phyloP scores from a whole-genome alignment of 1,284 basidiomycete genomes.

The Cystobasidium pallidum region DNA sequence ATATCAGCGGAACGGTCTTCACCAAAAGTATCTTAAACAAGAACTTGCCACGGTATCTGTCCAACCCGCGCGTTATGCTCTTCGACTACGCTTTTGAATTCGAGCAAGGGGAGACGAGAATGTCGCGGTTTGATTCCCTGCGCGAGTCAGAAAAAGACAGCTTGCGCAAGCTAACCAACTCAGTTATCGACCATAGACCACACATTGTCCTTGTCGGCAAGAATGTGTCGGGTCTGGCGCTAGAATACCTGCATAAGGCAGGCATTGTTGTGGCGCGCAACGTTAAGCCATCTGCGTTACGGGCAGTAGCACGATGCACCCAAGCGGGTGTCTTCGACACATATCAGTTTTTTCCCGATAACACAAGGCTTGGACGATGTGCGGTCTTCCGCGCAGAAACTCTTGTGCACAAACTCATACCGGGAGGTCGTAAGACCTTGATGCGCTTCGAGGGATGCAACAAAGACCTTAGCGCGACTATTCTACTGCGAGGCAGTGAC shows the following conservation, averaged over 20 bases:
- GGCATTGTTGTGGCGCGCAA: constrained; percentile 89
- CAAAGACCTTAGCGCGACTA: constrained; percentile 88
- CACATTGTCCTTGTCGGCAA: constrained; percentile 91
- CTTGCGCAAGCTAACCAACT: constrained; percentile 80
- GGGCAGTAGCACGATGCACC: constrained; percentile 87
- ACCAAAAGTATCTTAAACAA: constrained; percentile 98
- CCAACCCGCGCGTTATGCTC: constrained; percentile 85
- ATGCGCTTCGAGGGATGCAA: constrained; percentile 97
- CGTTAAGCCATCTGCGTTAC: constrained; percentile 84
- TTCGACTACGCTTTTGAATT: constrained; percentile 96
- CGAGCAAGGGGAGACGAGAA: constrained; percentile 85
- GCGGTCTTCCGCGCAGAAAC: constrained; percentile 87
- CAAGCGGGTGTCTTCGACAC: constrained; percentile 94
- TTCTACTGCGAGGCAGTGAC: constrained; percentile 88
- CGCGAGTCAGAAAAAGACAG: constrained; percentile 94
- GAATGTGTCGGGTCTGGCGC: constrained; percentile 85
- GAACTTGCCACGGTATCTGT: constrained; percentile 61
- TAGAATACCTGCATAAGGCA: constrained; percentile 83
- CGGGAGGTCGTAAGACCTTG: constrained; percentile 87
- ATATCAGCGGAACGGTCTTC: constrained; percentile 94
- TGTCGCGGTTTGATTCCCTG: constrained; percentile 89
- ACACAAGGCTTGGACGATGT: constrained; percentile 88
- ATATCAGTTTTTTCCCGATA: constrained; percentile 88
- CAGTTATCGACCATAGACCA: constrained; percentile 86
- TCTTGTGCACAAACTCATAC: constrained; percentile 88